Evolutionary conservation across 306 rosid genomes (phyloP).

Genomic region (Citrullus amarus): DNA sequence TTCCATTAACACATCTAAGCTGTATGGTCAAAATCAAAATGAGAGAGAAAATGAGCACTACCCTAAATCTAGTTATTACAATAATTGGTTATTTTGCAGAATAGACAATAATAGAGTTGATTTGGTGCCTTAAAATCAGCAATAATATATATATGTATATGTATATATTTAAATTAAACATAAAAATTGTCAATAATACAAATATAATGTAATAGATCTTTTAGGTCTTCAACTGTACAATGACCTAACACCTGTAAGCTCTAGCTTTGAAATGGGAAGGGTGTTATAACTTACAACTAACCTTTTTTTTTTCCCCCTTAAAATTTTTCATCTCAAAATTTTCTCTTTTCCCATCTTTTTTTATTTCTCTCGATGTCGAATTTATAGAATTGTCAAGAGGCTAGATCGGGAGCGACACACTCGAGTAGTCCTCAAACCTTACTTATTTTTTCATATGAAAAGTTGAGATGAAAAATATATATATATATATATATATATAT

Average conservation of each 20-base stretch:
- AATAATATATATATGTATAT: background rate
- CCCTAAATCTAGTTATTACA: background rate
- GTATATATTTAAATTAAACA: too few relatives aligned
- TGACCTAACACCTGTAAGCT: constrained; percentile 1
- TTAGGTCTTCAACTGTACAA: background rate
- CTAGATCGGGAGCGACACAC: too few relatives aligned
- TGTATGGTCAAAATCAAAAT: background rate
- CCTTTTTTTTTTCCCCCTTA: too few relatives aligned
- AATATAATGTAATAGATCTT: background rate
- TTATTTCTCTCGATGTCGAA: too few relatives aligned
- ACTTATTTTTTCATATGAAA: too few relatives aligned
- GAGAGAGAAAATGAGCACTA: background rate
- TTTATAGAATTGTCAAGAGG: too few relatives aligned
- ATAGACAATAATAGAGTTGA: constrained; percentile 3
- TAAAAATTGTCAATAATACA: background rate
- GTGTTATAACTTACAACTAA: background rate
- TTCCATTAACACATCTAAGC: background rate
- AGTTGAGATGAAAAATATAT: too few relatives aligned
- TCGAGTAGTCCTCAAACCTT: too few relatives aligned
- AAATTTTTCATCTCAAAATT: too few relatives aligned
- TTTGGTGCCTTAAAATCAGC: constrained; percentile 8
- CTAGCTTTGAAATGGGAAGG: background rate
- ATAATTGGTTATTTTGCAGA: background rate
- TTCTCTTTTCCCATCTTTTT: too few relatives aligned
- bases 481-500: too few relatives aligned